These are phyloP conservation scores for Amanita rubescens DNA, from an alignment of 768 basidiomycete species.

Conservation along the genomic window DNA sequence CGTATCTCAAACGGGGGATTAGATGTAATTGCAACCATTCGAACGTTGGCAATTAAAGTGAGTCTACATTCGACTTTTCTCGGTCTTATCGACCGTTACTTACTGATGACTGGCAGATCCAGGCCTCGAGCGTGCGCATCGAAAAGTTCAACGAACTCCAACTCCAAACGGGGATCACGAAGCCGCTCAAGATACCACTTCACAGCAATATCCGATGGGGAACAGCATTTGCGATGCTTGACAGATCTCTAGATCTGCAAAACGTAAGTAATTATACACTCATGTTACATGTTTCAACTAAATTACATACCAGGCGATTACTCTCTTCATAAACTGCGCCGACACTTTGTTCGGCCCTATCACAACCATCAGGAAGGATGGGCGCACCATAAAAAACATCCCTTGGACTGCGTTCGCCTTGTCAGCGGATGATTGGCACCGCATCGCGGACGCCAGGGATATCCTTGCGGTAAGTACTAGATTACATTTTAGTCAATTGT, in stretches of 20 bases:
- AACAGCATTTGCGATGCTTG: conserved; percentile 15
- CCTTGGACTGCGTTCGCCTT: conserved; percentile 19
- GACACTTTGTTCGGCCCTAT: conserved; percentile 11
- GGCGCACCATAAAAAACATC: conserved; percentile 17
- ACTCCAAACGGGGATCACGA: conserved; percentile 2
- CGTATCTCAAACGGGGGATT: conserved; percentile 19
- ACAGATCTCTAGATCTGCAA: conserved; percentile 8
- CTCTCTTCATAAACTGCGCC: background rate
- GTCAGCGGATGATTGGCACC: conserved; percentile 16
- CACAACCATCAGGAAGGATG: conserved; percentile 15
- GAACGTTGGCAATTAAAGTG: conserved; percentile 24
- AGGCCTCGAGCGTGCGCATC: background rate
- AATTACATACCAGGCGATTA: background rate
- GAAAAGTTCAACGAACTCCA: conserved; percentile 14
- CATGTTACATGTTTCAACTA: background rate
- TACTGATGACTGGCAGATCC: background rate
- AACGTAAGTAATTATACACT: background rate
- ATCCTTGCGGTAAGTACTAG: background rate
- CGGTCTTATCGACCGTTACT: background rate
- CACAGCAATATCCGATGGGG: conserved; percentile 19
- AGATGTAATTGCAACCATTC: conserved; percentile 23
- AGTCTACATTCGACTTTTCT: conserved; percentile 11
- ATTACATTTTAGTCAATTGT: background rate
- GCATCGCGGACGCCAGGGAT: conserved; percentile 6
- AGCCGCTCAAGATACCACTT: conserved; percentile 13